Conservation (phyloP, 1,284 basidiomycete genomes). For the Trametes pubescens region DNA sequence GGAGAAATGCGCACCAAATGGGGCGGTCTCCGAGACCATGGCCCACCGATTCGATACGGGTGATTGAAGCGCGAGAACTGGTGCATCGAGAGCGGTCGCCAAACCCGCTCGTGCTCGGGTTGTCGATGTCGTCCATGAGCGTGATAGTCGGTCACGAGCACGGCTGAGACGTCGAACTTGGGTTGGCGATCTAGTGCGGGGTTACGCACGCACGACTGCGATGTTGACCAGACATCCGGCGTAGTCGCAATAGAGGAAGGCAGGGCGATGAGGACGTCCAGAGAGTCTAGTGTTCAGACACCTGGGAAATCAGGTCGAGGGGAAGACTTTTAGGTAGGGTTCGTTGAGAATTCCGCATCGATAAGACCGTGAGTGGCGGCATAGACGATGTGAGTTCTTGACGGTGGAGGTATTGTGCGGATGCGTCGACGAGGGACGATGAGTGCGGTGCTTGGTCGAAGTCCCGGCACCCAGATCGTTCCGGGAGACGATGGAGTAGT, state of each 20-base stretch:
- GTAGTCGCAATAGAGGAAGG: neutral
- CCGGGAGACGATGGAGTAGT: constrained; percentile 1
- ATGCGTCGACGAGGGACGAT: neutral
- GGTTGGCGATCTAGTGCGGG: constrained; percentile 2
- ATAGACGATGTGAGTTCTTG: neutral
- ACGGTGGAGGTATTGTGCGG: constrained; percentile 7
- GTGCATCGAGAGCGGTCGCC: constrained; percentile 7
- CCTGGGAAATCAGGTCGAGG: neutral
- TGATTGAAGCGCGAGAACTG: neutral
- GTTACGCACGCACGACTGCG: neutral
- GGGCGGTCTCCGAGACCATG: neutral
- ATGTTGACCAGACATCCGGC: constrained; percentile 10
- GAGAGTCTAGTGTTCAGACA: neutral
- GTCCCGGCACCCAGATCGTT: neutral
- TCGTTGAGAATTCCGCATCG: neutral
- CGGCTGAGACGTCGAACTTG: constrained; percentile 3
- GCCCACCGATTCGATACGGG: neutral
- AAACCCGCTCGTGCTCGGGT: constrained; percentile 14
- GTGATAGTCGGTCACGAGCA: neutral
- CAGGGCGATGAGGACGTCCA: neutral
- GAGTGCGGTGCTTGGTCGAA: neutral
- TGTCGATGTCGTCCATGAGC: neutral
- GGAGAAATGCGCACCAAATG: too few relatives aligned
- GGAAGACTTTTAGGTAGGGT: neutral
- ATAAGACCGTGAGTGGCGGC: neutral